Evolutionary conservation across 2,329 filamentous ascomycete genomes (phyloP), one percentile per base, ranked within the genome.

Genomic region (Fusarium sambucinum): DNA sequence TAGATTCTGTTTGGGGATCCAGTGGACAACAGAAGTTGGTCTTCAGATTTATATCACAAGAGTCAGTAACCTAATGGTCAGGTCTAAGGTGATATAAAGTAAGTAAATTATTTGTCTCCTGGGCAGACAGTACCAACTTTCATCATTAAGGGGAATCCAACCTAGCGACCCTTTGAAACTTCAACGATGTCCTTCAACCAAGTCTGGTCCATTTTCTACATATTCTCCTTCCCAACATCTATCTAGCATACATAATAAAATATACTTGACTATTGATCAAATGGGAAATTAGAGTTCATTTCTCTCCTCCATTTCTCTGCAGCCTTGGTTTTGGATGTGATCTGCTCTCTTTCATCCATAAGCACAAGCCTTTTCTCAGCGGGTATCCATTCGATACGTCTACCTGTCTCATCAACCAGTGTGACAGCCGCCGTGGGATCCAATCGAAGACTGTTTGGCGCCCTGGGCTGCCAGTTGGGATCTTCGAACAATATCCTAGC

Each of bases 401-500:
- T 60, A 14, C 72, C 72, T n/a, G 59, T 46, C 19, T 74, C 69
- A 16, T 74, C 72, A 14, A 74, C 55, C 6, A 73, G 54, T 6
- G 59, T 61, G 21, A 73, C 33, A 33, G 69, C 32, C 19, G 66
- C 57, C 2, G 55, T 59, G 2, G 62, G 63, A 32, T 74, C 72
- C 23, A 69, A 27, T 3, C 55, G 57, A 6, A 69, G 55, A 12
- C 25, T 59, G n/a, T 16, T 63, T 5, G 65, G 68, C 12, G 52
- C 50, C 25, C 42, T 53, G 9, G 70, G 77, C 7, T 75, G 72
- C 83, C 83, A 86, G 6, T 73, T 72, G 4, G 78, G 77, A 52
- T 86, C 81, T 30, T 80, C 76, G 21, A 85, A 78, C 23, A 87
- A 70, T 10, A 84, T 58, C 55, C 78, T 78, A 23, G 78, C 80